Evolutionary conservation across 2,329 filamentous ascomycete species (phyloP), one percentile per base, ranked within the genome.

Genomic region (Paecilomyces sp.): DNA sequence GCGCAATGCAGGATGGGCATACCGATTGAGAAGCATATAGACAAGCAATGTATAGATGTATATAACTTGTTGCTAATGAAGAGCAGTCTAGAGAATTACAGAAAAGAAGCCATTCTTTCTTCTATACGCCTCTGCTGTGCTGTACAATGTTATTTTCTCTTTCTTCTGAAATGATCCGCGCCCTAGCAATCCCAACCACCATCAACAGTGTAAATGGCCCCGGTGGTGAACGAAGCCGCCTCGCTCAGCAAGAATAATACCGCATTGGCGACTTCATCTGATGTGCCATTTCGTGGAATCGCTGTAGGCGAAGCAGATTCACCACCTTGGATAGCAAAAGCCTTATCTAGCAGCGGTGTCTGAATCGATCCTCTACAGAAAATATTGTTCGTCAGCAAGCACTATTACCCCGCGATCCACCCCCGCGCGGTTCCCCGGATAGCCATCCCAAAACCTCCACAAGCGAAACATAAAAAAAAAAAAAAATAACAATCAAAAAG

Each of bases 241-340:
- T 79, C 75, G 52, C 78, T 78, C 18, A 82, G 66, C 61, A 83
- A 63, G 53, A 80, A 82, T n/a, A 78, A 73, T 30, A 81, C 74
- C 1, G 80, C 69, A n/a, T 76, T 73, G 9, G 79, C 79, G 0
- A 74, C 67, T 57, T 77, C 74, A 3, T 72, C 68, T 0, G 72
- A 57, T 15, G 65, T 73, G 2, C 72, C 72, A 12, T 66, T 57
- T 6, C 73, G 65, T 30, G 67, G 64, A 31, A 74, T 71, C 3
- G 66, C 67, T 9, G 60, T 60, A 0, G 64, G 63, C 12, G 63
- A 61, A 3, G 56, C 33, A 15, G 28, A 56, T 18, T 63, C 25
- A 0, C 57, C 60, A 0, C 66, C 69, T 56, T 70, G 67, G 9
- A 72, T 70, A 1, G 54, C 64, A 31, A 58, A 58, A 5, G 65